Base-by-base conservation (phyloP, 352 stramenopile genomes). In the Pythium apleroticum region DNA sequence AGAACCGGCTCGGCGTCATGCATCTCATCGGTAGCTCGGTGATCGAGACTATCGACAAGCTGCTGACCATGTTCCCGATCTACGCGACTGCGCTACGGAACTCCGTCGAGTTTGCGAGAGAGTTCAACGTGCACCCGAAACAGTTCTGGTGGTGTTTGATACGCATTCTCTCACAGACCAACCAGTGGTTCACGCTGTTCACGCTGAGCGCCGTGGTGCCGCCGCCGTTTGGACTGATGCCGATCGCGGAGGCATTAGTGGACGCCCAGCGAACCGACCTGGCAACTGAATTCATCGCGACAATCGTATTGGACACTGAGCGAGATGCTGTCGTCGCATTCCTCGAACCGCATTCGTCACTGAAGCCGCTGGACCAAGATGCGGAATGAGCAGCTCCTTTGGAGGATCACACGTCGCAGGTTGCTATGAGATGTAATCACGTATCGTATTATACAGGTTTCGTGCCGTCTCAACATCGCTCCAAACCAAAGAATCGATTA, bases 71-170 rank as follows among this genome's bases (percentile, higher is more conserved):
- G 27, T 77, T 84, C 43, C 69, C 79, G 11, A 69, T 67, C 2
- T 69, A 85, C 33, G 60, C 63, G 14, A 59, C 72, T 12, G 74
- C 77, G 31, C 69, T 90, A 11, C 30, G 65, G 3, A 45, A 71
- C 1, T 71, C 77, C 17, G 71, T 85, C 0, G 57, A 73, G n/a
- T 57, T 80, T 56, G 79, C 70, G 9, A 70, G 81, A 48, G 66
- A 81, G 27, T 83, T 80, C 37, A 53, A 59, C 9, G 59, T 90
- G 17, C 72, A 74, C 24, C 79, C 81, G 30, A 72, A 68, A 20
- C 79, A 88, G 64, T 84, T 89, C 54, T 88, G 77, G 72, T 86
- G 72, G 69, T 74, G 69, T 22, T 33, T 88, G 24, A 59, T 88
- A 43, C 71, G 71, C 19, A 70, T 82, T 7, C 60, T 88, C 1